These are phyloP conservation scores for Orobanche coerulescens DNA, from an alignment of 257 asterid species.

Conservation along the genomic window DNA sequence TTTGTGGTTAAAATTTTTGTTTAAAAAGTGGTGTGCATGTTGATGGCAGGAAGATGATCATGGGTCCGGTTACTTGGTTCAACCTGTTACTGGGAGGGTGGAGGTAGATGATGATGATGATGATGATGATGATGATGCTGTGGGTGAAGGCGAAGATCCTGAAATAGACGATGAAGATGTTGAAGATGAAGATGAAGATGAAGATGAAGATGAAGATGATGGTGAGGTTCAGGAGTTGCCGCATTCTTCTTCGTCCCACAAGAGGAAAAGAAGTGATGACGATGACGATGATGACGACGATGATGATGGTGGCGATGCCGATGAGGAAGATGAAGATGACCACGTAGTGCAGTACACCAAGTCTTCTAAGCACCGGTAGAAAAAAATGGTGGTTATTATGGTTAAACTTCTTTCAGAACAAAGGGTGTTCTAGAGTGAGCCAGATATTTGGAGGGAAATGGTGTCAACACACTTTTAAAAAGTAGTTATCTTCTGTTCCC, in stretches of 20 bases:
- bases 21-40: not conserved
- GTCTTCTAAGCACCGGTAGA: conserved; percentile 30
- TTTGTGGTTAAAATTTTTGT: not conserved
- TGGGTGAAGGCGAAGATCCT: conserved; percentile 43
- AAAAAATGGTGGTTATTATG: not conserved
- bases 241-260: conserved; percentile 42
- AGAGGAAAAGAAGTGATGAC: conserved; percentile 42
- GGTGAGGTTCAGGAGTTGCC: conserved; percentile 79
- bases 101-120: conserved; percentile 32
- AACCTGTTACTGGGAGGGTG: conserved; percentile 60
- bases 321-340: conserved; percentile 24
- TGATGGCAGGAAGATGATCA: conserved; percentile 66
- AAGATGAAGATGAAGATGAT: conserved; percentile 39
- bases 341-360: conserved; percentile 30
- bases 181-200: conserved; percentile 44
- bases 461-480: conserved; percentile 67
- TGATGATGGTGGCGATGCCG: conserved; percentile 11
- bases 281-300: not conserved
- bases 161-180: conserved; percentile 34
- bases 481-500: conserved; percentile 28
- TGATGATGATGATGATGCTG: conserved; percentile 37
- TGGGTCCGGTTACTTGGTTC: conserved; percentile 58
- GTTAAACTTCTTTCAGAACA: not conserved
- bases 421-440: too few relatives aligned
- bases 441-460: conserved; percentile 53